Evolutionary conservation across 2,329 filamentous ascomycete species (phyloP), one percentile per base, ranked within the genome.

Genomic region (Scolecobasidium constrictum): DNA sequence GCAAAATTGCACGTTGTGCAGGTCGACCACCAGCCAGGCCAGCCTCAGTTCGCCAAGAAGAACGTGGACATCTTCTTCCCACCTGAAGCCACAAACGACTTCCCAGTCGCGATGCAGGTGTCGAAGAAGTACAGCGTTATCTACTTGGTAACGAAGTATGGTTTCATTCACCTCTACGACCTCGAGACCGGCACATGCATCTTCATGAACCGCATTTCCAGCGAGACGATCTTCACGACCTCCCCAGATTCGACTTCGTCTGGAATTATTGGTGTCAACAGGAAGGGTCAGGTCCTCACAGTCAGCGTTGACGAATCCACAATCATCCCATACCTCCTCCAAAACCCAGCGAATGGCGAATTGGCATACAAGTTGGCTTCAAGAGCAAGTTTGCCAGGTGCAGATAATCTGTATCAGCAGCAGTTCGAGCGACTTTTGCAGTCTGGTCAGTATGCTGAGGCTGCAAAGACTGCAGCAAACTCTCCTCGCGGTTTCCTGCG

Each of bases 161-260:
- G 92, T 42, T 98, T 96, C 67, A 96, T 98, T 55, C 92, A 98
- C 66, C 77, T 98, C 18, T 96, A 98, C 67, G 93, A 98, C 58
- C 78, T 98, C 45, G 93, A 98, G 70, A 92, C 85, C 5, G 93
- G 86, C 46, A 84, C 83, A 11, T 93, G 86, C 61, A 92, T 98
- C 60, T 98, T 95, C 76, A 93, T 98, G 87, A 98, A 98, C 73
- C 83, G 93, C 54, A 98, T 98, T 57, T 98, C 92, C 23, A 94
- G 87, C 70, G 92, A 98, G 61, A 98, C 92, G 19, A 96, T 98
- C 61, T 98, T 98, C 69, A 93, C 90, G 19, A 95, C 88, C 16
- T 83, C 86, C 37, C 69, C 81, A 26, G 92, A 98, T 60, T 75
- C 76, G 43, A 81, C 87, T 17, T 93, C 86, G 15, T 78, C 82